Evolutionary conservation across 1,284 basidiomycete genomes (phyloP).

Genomic region (Irpex sp.): DNA sequence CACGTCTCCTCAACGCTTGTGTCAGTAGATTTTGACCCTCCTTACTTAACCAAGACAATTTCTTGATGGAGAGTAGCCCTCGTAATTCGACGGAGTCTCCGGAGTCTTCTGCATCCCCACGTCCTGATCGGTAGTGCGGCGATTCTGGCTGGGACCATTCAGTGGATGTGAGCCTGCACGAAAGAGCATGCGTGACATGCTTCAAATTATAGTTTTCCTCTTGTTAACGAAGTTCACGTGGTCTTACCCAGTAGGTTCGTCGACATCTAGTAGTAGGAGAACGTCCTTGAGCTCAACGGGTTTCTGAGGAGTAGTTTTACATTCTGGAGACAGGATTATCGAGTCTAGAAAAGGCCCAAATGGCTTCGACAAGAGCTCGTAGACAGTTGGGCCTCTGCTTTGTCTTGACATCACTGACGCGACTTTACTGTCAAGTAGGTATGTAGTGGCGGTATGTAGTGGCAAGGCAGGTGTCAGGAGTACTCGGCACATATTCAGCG

Average conservation of each 20-base stretch:
- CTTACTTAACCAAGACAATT: constrained; percentile 1
- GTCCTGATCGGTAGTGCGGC: not conserved
- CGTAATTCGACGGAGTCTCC: not conserved
- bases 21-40: not conserved
- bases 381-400: constrained; percentile 1
- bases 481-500: too few relatives aligned
- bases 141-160: constrained; percentile 4
- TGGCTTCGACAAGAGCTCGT: constrained; percentile 19
- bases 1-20: not conserved
- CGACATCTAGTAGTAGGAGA: constrained; percentile 16
- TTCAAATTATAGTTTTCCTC: too few relatives aligned
- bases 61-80: not conserved
- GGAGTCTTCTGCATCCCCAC: not conserved
- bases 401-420: too few relatives aligned
- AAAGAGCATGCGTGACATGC: not conserved
- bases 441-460: too few relatives aligned
- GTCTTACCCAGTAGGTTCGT: constrained; percentile 21
- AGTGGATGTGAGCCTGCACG: not conserved
- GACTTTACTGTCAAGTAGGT: too few relatives aligned
- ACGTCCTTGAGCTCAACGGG: constrained; percentile 17
- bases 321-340: constrained; percentile 17
- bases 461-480: too few relatives aligned
- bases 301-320: constrained; percentile 15
- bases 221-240: not conserved
- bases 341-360: constrained; percentile 27